These are phyloP conservation scores for Musa schizocarpa DNA, from an alignment of 176 grass and related monocot genomes.

Conservation along the genomic window DNA sequence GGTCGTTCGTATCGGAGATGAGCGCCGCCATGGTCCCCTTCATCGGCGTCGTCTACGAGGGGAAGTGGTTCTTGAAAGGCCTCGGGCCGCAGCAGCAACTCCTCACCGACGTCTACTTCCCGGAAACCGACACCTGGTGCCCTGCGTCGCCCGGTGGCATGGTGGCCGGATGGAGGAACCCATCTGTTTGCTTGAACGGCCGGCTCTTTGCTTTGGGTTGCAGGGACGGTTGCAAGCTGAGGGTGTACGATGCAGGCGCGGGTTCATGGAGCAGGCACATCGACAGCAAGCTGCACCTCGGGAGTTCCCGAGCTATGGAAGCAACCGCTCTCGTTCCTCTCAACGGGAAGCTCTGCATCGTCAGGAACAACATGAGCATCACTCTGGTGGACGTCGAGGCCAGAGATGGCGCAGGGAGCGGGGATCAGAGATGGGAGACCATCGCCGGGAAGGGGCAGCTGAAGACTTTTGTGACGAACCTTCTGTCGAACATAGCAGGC, in stretches of 20 bases:
- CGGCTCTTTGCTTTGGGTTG: constrained; percentile 62
- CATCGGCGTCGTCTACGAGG: constrained; percentile 76
- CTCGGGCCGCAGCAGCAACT: constrained; percentile 56
- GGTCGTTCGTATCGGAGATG: constrained; percentile 69
- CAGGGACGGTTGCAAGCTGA: constrained; percentile 81
- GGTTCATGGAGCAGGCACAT: constrained; percentile 64
- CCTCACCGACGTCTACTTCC: constrained; percentile 62
- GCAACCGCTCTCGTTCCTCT: constrained; percentile 61
- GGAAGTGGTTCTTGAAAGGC: constrained; percentile 90
- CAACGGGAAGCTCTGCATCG: constrained; percentile 61
- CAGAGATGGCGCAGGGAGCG: constrained; percentile 31
- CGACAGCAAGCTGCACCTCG: constrained; percentile 64
- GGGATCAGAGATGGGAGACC: constrained; percentile 49
- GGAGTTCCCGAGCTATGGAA: constrained; percentile 51
- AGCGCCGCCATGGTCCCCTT: constrained; percentile 75
- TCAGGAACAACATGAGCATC: constrained; percentile 88
- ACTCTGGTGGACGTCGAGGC: constrained; percentile 55
- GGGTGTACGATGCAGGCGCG: constrained; percentile 50
- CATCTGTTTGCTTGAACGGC: constrained; percentile 52
- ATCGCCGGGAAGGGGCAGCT: constrained; percentile 50
- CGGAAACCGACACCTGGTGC: constrained; percentile 53
- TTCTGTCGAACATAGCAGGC: constrained; percentile 59
- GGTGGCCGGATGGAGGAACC: constrained; percentile 59
- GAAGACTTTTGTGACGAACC: constrained; percentile 64
- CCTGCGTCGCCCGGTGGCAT: constrained; percentile 36